These are phyloP conservation scores for Corymbia maculata DNA, from an alignment of 345 rosid genomes.

Conservation along the genomic window DNA sequence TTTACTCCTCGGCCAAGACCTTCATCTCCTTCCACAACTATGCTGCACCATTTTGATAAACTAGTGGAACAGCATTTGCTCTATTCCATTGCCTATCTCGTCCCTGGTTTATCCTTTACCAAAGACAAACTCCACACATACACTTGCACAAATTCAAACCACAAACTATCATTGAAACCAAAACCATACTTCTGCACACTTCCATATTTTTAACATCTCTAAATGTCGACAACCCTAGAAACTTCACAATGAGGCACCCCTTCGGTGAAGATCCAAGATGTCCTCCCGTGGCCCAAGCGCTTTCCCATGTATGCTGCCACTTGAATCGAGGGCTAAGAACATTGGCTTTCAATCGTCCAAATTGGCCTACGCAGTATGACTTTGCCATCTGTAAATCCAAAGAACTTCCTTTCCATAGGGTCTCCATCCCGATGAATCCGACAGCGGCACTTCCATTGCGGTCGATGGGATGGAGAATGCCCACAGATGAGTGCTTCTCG, in stretches of 20 bases:
- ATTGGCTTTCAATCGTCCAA: slow-evolving; percentile 49
- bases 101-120: no score
- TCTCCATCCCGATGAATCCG: slow-evolving; percentile 65
- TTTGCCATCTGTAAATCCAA: slow-evolving; percentile 78
- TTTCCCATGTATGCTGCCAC: slow-evolving; percentile 58
- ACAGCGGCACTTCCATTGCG: slow-evolving; percentile 56
- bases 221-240: slow-evolving; percentile 60
- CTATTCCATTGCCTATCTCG: no score
- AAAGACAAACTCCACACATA: no score
- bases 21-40: no score
- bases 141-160: no score
- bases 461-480: slow-evolving; percentile 62
- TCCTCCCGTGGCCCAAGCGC: slow-evolving; percentile 84
- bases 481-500: slow-evolving; percentile 64
- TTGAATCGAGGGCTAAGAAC: slow-evolving; percentile 69
- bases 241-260: slow-evolving; percentile 69
- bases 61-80: no score
- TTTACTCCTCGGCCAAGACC: no score
- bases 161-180: no score
- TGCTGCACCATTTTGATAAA: no score
- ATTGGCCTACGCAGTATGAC: slow-evolving; percentile 59
- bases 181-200: no score
- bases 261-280: slow-evolving; percentile 48
- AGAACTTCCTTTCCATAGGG: slow-evolving; percentile 65
- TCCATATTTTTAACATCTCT: no score